Conservation (phyloP, 805 yeast species). For the Jamesozyma jinghongensis region DNA sequence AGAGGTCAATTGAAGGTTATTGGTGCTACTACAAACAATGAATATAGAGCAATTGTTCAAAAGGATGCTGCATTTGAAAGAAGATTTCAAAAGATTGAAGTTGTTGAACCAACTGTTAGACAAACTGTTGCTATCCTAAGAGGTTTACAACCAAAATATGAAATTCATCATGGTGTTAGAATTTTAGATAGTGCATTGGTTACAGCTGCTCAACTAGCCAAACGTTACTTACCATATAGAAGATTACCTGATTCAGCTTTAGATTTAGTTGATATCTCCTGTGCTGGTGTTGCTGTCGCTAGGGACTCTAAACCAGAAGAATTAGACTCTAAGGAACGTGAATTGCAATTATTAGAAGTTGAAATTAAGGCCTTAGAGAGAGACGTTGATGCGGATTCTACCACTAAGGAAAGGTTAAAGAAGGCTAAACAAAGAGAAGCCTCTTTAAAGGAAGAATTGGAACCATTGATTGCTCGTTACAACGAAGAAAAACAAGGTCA, state of each 20-base stretch:
- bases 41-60: constrained; percentile 84
- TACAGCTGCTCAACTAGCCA: constrained; percentile 88
- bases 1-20: constrained; percentile 94
- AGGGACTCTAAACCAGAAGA: constrained; percentile 98
- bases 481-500: constrained; percentile 83
- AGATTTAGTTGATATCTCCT: constrained; percentile 90
- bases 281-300: constrained; percentile 96
- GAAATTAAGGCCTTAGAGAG: constrained; percentile 96
- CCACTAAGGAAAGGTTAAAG: constrained; percentile 78
- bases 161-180: constrained; percentile 95
- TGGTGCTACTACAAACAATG: constrained; percentile 95
- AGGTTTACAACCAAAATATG: constrained; percentile 92
- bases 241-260: constrained; percentile 96
- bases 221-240: constrained; percentile 89
- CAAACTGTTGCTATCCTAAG: constrained; percentile 94
- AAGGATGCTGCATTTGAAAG: constrained; percentile 99
- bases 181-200: constrained; percentile 91
- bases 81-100: constrained; percentile 95
- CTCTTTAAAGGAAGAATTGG: constrained; percentile 72
- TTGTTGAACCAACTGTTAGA: constrained; percentile 82
- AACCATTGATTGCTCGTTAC: constrained; percentile 79
- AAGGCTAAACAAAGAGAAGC: constrained; percentile 74
- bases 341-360: constrained; percentile 82
- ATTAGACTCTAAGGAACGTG: constrained; percentile 86
- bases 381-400: constrained; percentile 74